Evolutionary conservation across 352 stramenopile species (phyloP), one percentile per base, ranked within the genome.

Genomic region (Pelagophyceae sp.): DNA sequence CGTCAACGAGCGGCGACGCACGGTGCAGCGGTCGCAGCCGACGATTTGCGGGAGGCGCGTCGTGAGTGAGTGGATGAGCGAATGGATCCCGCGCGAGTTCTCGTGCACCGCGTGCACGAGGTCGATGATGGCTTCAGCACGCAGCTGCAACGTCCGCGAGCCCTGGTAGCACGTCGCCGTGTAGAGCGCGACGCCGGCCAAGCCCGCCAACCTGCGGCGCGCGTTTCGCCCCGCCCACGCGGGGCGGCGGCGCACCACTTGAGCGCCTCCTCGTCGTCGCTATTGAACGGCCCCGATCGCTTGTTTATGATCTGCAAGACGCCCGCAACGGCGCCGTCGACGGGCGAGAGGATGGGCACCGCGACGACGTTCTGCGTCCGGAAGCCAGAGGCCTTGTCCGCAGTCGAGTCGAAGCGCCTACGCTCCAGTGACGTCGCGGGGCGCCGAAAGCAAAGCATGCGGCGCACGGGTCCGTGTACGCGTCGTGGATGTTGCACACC

Each of bases 51-150:
- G 90, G 19, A 93, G 86, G 27, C 90, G 86, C 27, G 91, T 91
- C 6, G 90, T 94, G 78, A 96, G 93, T 5, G 90, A 93, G 75
- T 95, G 95, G 85, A 95, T 94, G 27, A 96, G 80, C 37, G 89
- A 88, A 81, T 90, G 93, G 79, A 94, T 93, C 33, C 90, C 90
- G 31, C 95, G 69, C 80, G 94, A 87, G 50, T 83, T 82, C 78
- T 38, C 61, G 33, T 96, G 89, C 86, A 96, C 91, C 65, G 92
- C 89, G 65, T 91, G 86, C 20, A 96, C 88, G 61, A 95, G 94
- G n/a, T 88, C 85, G 32, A 96, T 81, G 51, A 95, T 51, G 17
- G 40, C 63, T 19, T 78, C n/a, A 25, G 80, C 79, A 31, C 82
- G 77, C 27, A 72, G 69, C 54, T 76, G 58, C 17, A 54, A 72